A percentile compares a stretch with the other conserved stretches of the same genome.
phyloP scores from a whole-genome alignment of 2,329 filamentous ascomycete species.

The Tolypocladium ophioglossoides region DNA sequence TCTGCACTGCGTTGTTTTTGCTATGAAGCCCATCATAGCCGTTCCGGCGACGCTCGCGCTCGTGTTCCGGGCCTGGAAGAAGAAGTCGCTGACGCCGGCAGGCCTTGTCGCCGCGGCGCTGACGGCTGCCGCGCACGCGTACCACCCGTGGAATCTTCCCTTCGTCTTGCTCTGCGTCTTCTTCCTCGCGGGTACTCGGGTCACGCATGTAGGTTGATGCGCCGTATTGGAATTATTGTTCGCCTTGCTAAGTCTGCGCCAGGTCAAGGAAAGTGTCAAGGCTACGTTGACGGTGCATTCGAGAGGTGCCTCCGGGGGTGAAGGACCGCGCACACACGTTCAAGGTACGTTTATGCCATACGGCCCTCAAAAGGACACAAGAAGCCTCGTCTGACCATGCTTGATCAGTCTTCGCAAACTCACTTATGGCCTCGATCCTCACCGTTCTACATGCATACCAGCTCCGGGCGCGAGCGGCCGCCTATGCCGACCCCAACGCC shows the following conservation, averaged over 20 bases:
- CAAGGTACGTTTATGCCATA: constrained; percentile 43
- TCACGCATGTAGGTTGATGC: constrained; percentile 55
- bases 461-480: constrained; percentile 35
- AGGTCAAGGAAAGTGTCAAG: constrained; percentile 86
- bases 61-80: constrained; percentile 56
- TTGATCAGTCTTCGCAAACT: constrained; percentile 67
- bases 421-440: constrained; percentile 61
- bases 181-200: constrained; percentile 74
- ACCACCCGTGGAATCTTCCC: constrained; percentile 93
- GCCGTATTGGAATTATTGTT: background rate
- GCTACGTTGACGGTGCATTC: constrained; percentile 69
- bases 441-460: constrained; percentile 50
- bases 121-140: constrained; percentile 70
- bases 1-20: constrained; percentile 2
- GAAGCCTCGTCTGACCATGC: background rate
- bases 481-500: constrained; percentile 21
- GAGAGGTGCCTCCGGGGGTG: constrained; percentile 61
- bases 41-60: constrained; percentile 48
- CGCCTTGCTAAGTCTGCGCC: constrained; percentile 6
- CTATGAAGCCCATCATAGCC: constrained; percentile 49
- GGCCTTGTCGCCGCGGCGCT: constrained; percentile 63
- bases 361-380: background rate
- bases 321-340: constrained; percentile 72
- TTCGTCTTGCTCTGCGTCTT: constrained; percentile 76
- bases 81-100: constrained; percentile 66